phyloP scores from a whole-genome alignment of 2,329 filamentous ascomycete genomes.

The Claviceps arundinis region DNA sequence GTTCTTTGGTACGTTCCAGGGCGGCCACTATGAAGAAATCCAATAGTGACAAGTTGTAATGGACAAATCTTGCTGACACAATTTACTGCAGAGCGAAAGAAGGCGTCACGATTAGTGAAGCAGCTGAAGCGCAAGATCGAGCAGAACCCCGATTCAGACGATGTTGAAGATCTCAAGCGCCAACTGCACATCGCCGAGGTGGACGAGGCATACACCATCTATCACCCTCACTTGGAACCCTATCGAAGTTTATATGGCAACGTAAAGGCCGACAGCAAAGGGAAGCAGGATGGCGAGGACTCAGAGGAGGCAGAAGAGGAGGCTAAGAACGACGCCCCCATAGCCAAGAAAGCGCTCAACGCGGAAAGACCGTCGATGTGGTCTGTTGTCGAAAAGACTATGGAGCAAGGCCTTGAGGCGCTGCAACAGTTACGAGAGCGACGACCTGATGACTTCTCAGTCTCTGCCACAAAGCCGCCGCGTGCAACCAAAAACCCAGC shows the following conservation, averaged over 20 bases:
- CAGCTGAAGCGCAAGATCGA: conserved; percentile 47
- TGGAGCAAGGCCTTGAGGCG: conserved; percentile 39
- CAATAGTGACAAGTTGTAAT: too few relatives aligned
- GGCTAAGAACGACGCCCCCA: conserved; percentile 20
- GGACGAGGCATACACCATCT: conserved; percentile 62
- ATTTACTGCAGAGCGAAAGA: conserved; percentile 48
- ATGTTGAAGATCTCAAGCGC: conserved; percentile 35
- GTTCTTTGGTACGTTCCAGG: conserved; percentile 53
- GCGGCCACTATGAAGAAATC: too few relatives aligned
- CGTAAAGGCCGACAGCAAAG: conserved; percentile 22
- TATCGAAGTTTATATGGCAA: conserved; percentile 53
- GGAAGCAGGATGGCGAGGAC: conserved; percentile 21
- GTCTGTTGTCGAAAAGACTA: conserved; percentile 50
- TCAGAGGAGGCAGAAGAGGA: conserved; percentile 29
- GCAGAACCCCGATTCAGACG: conserved; percentile 34
- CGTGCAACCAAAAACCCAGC: conserved; percentile 1
- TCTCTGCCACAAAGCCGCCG: conserved; percentile 7
- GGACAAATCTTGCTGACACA: not conserved
- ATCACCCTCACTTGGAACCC: conserved; percentile 55
- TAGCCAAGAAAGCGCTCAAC: conserved; percentile 30
- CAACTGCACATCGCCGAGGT: conserved; percentile 58
- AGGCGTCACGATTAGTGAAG: conserved; percentile 54
- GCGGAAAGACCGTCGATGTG: conserved; percentile 48
- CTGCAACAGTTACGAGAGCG: conserved; percentile 45
- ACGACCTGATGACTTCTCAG: conserved; percentile 13